Base-by-base conservation (phyloP, 2,329 filamentous ascomycete genomes). In the Ascochyta lentis region DNA sequence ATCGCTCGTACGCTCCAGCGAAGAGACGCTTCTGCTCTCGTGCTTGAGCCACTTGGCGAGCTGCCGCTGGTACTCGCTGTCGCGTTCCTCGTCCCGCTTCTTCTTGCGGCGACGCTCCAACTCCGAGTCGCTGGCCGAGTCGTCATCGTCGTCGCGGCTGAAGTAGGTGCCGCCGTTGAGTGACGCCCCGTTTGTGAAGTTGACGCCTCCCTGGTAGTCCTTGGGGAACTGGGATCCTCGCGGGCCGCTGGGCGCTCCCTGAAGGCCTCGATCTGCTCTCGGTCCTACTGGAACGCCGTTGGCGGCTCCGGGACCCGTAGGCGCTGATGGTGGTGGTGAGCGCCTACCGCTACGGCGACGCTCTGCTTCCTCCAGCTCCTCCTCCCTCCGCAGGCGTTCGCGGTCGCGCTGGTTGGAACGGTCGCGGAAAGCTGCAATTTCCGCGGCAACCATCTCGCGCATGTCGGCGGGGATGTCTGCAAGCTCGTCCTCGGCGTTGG, bases 391-490 rank as follows among this genome's bases (percentile, higher is more conserved):
- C 33, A 96, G 79, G 3, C 95, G 89, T 75, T 99, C 95, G 70
- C 96, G 79, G 71, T 99, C 95, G 35, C 94, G 85, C 58, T 90
- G 87, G 56, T 88, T 96, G 65, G 94, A 97, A 19, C 94, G 85
- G 64, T 99, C 95, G 62, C 95, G 85, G 80, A 99, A 99, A 0
- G 93, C 91, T 0, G 92, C 88, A 68, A 99, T 99, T 74, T 99
- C 96, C 54, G 89, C 89, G 0, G 95, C 91, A 15, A 99, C 95
- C 0, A 92, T 93, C 72, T 96, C 95, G 23, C 95, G 88, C 92
- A 96, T 96, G 72, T 98, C 95, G 0, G 91, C 89, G 0, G 95
- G 95, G 43, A 99, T 97, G 68, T 99, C 95, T 19, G 93, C 89
- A 40, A 99, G 82, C 70, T 99, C 95, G 70, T 99, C 96, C 60